Percentiles rank a stretch among this genome's conserved stretches.
phyloP scores from a whole-genome alignment of 225 moss, liverwort and hornwort genomes.

The Pseudoscleropodium purum region DNA sequence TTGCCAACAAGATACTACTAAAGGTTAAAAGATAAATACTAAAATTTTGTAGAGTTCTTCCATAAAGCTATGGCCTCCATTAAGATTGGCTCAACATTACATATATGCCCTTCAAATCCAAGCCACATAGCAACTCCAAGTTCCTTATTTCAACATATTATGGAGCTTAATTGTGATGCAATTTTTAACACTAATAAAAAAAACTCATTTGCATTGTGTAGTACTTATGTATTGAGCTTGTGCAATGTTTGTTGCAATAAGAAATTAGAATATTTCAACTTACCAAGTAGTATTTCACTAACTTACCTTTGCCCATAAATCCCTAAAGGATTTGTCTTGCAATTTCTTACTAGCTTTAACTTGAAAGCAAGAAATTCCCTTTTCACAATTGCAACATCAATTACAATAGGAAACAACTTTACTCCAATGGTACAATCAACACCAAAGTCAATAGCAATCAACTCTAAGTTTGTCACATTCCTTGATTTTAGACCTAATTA shows the following conservation, averaged over 20 bases:
- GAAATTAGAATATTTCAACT: neutral
- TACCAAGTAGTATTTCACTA: fast-evolving
- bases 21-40: neutral
- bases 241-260: neutral
- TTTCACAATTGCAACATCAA: neutral
- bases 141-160: neutral
- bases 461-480: neutral
- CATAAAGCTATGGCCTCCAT: fast-evolving
- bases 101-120: fast-evolving
- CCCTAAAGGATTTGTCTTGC: neutral
- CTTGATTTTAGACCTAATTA: neutral
- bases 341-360: neutral
- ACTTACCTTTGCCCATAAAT: neutral
- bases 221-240: fast-evolving
- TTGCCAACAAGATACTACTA: fast-evolving
- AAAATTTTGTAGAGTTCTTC: neutral
- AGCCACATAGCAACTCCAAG: fast-evolving
- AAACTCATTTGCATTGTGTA: fast-evolving
- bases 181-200: neutral
- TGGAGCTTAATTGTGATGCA: neutral
- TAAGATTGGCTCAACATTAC: neutral
- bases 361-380: neutral
- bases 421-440: fast-evolving
- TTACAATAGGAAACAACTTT: neutral
- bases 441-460: neutral